Conservation (phyloP, 306 rosid species). For the Citrullus amarus region DNA sequence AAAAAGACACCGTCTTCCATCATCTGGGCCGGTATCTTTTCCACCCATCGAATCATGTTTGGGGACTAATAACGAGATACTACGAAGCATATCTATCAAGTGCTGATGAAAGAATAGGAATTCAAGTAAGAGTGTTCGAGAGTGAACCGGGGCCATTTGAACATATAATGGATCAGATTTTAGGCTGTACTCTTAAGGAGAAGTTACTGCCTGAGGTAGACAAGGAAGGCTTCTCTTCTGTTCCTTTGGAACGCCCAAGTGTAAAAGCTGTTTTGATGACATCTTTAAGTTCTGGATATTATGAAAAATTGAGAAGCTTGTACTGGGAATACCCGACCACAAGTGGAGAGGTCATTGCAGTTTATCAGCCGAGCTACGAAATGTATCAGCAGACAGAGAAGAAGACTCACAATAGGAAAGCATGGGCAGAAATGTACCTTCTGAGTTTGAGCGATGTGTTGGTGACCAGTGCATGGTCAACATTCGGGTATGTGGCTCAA, state of each 20-base stretch:
- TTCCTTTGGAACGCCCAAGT: conserved; percentile 20
- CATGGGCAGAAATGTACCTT: conserved; percentile 71
- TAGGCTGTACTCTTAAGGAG: conserved; percentile 35
- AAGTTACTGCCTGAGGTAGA: conserved; percentile 44
- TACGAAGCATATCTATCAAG: conserved; percentile 45
- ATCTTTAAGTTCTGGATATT: conserved; percentile 52
- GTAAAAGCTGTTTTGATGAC: conserved; percentile 49
- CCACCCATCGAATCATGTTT: conserved; percentile 57
- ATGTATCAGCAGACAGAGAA: conserved; percentile 50
- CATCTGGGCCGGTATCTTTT: conserved; percentile 56
- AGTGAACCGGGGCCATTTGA: conserved; percentile 42
- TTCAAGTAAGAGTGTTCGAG: conserved; percentile 60
- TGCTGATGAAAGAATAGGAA: conserved; percentile 51
- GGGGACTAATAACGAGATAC: conserved; percentile 59
- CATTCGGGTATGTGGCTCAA: conserved; percentile 79
- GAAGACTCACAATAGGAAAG: conserved; percentile 48
- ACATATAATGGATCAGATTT: conserved; percentile 52
- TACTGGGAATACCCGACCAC: conserved; percentile 60
- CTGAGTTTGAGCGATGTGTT: conserved; percentile 45
- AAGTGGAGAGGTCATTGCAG: conserved; percentile 43
- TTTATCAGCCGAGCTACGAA: conserved; percentile 72
- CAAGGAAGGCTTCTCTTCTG: conserved; percentile 6
- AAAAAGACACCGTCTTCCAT: conserved; percentile 53
- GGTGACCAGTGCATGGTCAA: conserved; percentile 71
- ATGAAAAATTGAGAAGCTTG: conserved; percentile 40